Base-by-base conservation (phyloP, 805 yeast genomes). In the Barnettozyma californica region DNA sequence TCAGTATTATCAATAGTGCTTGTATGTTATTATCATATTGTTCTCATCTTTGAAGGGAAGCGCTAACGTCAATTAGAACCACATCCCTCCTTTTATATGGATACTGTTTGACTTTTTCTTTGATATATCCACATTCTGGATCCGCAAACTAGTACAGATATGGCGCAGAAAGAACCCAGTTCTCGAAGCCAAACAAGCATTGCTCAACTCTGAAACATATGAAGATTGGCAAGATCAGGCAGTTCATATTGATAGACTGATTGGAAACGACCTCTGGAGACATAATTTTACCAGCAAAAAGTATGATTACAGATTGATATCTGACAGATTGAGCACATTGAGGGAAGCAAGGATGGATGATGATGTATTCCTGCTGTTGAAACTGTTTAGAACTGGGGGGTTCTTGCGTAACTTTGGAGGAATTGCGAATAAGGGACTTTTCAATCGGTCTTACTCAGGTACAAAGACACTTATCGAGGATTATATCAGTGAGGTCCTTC, bases 341-440 rank as follows among this genome's bases (percentile, higher is more conserved):
- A 69, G 76, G 42, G 75, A 75, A 19, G 90, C 95, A 1, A 64
- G 94, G 43, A 68, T 73, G 25, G 70, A 71, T 8, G 47, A 53
- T 39, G 88, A 90, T 62, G 69, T 81, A 2, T 73, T 72, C 19
- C 67, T 72, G 31, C 69, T 90, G 18, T 75, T 85, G 68, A 81
- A 85, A 19, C 68, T 84, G 35, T 74, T 92, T 41, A 69, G 96
- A 37, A 84, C 74, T 0, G 72, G 95, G 0, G 96, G 97, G 0
- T 76, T 90, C 59, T 69, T 94, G 33, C 69, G 99, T 37, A 94
- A 94, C 62, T 87, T 92, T 69, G 98, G 96, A 7, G 95, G 96
- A 1, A 88, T 94, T 5, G 78, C 95, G 1, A 87, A 84, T 55
- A 81, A 84, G 53, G 77, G 83, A 46, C 69, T 94, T 41, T 92